Evolutionary conservation across 306 rosid species (phyloP).

Genomic region (Pyrus bretschneideri): DNA sequence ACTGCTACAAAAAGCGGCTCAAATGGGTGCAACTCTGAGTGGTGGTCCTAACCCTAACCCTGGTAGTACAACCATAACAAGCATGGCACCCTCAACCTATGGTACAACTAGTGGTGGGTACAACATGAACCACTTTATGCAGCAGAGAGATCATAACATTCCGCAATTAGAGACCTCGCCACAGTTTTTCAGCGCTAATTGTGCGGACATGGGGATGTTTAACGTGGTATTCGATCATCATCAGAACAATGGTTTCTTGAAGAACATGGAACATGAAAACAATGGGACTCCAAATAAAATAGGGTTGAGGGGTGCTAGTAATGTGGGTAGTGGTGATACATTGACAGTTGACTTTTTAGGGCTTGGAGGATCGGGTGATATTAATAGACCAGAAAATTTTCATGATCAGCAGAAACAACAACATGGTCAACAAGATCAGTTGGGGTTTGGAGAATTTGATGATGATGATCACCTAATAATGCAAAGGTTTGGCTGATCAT

Average conservation of each 20-base stretch:
- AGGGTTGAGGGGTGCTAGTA: constrained; percentile 16
- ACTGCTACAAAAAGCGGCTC: constrained; percentile 70
- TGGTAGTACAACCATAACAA: constrained; percentile 9
- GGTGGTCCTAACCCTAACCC: neutral
- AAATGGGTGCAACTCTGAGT: constrained; percentile 69
- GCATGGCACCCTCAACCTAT: constrained; percentile 43
- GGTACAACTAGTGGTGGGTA: constrained; percentile 17
- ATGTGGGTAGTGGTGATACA: constrained; percentile 36
- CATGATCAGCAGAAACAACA: constrained; percentile 23
- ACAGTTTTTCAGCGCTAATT: constrained; percentile 9
- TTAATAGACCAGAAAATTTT: constrained; percentile 27
- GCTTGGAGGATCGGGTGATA: constrained; percentile 22
- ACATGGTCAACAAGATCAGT: constrained; percentile 24
- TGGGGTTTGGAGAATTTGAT: constrained; percentile 40
- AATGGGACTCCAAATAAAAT: neutral
- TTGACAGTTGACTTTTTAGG: constrained; percentile 80
- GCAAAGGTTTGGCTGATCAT: neutral
- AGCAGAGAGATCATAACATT: constrained; percentile 1
- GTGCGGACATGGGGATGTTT: constrained; percentile 41
- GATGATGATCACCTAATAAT: neutral
- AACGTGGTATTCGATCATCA: constrained; percentile 40
- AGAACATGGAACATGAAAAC: constrained; percentile 32
- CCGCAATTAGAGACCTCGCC: constrained; percentile 20
- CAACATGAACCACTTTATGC: constrained; percentile 35
- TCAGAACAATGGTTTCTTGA: constrained; percentile 27